Percentiles rank a stretch among this genome's conserved stretches.
Conservation (phyloP, 768 basidiomycete genomes). For the Clitopilus hobsonii region DNA sequence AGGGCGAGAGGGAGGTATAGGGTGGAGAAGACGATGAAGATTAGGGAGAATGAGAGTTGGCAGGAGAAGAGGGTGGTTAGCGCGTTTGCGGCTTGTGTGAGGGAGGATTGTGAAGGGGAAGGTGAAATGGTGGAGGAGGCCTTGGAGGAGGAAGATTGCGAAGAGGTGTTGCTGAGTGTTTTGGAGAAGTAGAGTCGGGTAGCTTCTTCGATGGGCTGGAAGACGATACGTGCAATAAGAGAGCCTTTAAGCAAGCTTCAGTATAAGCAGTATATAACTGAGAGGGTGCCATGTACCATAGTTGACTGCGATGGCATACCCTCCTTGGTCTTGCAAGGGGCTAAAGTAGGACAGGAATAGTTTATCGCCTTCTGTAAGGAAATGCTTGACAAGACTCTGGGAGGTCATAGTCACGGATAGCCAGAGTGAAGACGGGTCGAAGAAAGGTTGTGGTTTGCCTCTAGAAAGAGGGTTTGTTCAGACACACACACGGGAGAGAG, state of each 20-base stretch:
- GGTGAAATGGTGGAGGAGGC: slow-evolving; percentile 1
- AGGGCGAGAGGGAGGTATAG: slow-evolving; percentile 69
- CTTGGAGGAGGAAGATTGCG: background rate
- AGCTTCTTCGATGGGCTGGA: slow-evolving; percentile 95
- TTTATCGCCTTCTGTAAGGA: slow-evolving; percentile 95
- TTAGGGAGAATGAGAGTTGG: slow-evolving; percentile 60
- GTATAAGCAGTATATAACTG: slow-evolving; percentile 12
- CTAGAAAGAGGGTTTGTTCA: slow-evolving; percentile 3
- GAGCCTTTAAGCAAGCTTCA: slow-evolving; percentile 56
- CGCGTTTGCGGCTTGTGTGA: slow-evolving; percentile 42
- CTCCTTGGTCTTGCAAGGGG: slow-evolving; percentile 83
- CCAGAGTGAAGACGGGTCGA: slow-evolving; percentile 39
- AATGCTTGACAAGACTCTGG: slow-evolving; percentile 90
- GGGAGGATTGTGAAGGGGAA: slow-evolving; percentile 10
- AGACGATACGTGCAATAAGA: slow-evolving; percentile 84
- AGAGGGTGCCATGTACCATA: slow-evolving; percentile 54
- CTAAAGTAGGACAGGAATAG: slow-evolving; percentile 82
- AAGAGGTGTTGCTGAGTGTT: slow-evolving; percentile 27
- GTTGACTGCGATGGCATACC: slow-evolving; percentile 93
- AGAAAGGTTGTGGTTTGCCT: slow-evolving; percentile 10
- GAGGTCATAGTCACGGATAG: slow-evolving; percentile 81
- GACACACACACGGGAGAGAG: background rate
- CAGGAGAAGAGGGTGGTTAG: slow-evolving; percentile 59
- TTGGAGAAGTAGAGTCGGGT: slow-evolving; percentile 86
- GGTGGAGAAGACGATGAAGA: slow-evolving; percentile 72